Conservation (phyloP, 2,329 filamentous ascomycete genomes). For the Aspergillus sp. region DNA sequence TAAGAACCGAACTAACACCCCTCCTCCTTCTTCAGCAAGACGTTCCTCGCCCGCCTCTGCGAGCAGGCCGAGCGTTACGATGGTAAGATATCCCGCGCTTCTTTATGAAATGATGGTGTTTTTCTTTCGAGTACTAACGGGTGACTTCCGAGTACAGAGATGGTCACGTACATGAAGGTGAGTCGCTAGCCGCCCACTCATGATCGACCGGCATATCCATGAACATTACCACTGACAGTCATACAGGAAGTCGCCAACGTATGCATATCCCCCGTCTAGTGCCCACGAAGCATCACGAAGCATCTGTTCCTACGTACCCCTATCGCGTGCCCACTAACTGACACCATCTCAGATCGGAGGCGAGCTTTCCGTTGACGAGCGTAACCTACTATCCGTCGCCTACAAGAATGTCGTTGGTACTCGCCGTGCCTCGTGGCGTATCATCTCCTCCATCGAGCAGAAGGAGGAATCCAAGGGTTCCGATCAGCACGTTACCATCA, state of each 20-base stretch:
- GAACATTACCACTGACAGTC: conserved; percentile 29
- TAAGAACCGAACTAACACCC: conserved; percentile 42
- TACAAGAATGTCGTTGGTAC: conserved; percentile 99
- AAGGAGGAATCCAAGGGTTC: conserved; percentile 99
- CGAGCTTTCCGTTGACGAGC: conserved; percentile 71
- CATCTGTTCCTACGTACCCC: conserved; percentile 15
- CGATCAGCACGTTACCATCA: conserved; percentile 90
- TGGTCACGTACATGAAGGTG: conserved; percentile 99
- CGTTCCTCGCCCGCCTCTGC: conserved; percentile 98
- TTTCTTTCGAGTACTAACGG: conserved; percentile 30
- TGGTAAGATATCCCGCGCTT: conserved; percentile 59
- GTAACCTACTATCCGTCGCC: conserved; percentile 94
- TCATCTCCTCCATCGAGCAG: conserved; percentile 99
- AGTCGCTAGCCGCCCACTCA: conserved; percentile 40
- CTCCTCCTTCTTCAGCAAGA: conserved; percentile 72
- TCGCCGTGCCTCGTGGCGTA: conserved; percentile 97
- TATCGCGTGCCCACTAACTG: conserved; percentile 20
- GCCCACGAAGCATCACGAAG: conserved; percentile 2
- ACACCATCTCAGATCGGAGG: conserved; percentile 60
- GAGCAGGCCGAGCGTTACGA: conserved; percentile 99
- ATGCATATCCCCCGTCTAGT: conserved; percentile 37
- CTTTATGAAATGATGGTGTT: background rate
- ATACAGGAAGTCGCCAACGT: conserved; percentile 90
- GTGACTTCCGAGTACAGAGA: conserved; percentile 61
- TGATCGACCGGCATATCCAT: conserved; percentile 27